Conservation (phyloP, 2,329 filamentous ascomycete genomes). For the Arthrobotrys sinensis region DNA sequence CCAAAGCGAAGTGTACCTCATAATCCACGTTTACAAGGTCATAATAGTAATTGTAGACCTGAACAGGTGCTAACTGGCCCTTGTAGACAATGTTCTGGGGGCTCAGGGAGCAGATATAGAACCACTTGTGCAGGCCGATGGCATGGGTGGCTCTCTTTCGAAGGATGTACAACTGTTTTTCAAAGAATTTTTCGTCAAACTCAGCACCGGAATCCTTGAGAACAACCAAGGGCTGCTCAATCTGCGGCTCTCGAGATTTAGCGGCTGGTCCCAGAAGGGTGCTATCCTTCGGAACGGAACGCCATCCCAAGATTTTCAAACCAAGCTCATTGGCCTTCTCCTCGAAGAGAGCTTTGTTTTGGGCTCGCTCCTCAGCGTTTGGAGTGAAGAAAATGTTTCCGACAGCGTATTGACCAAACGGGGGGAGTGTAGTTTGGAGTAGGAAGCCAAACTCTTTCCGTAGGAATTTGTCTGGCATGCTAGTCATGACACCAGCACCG, state of each 20-base stretch:
- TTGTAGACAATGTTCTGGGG: slow-evolving; percentile 99
- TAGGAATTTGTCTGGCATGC: slow-evolving; percentile 98
- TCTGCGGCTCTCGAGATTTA: slow-evolving; percentile 92
- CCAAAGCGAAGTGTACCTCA: slow-evolving; percentile 95
- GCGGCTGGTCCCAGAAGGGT: slow-evolving; percentile 92
- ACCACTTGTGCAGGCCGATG: slow-evolving; percentile 97
- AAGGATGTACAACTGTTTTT: slow-evolving; percentile 92
- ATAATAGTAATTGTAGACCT: slow-evolving; percentile 98
- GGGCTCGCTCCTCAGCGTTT: slow-evolving; percentile 87
- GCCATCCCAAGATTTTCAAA: slow-evolving; percentile 93
- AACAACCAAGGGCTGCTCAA: slow-evolving; percentile 95
- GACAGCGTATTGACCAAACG: slow-evolving; percentile 92
- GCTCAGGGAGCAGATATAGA: slow-evolving; percentile 95
- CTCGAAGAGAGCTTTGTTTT: slow-evolving; percentile 94
- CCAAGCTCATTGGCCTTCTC: slow-evolving; percentile 90
- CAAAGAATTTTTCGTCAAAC: slow-evolving; percentile 89
- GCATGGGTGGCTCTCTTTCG: slow-evolving; percentile 95
- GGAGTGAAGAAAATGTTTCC: slow-evolving; percentile 99
- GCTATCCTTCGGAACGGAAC: slow-evolving; percentile 93
- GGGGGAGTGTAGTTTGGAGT: slow-evolving; percentile 87
- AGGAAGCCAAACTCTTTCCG: slow-evolving; percentile 97
- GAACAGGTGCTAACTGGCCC: slow-evolving; percentile 91
- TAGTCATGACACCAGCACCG: slow-evolving; percentile 99
- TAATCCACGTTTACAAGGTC: slow-evolving; percentile 97
- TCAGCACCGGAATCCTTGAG: slow-evolving; percentile 86